Base-by-base conservation (phyloP, 805 yeast genomes). In the Kluyveromyces wickerhamii region DNA sequence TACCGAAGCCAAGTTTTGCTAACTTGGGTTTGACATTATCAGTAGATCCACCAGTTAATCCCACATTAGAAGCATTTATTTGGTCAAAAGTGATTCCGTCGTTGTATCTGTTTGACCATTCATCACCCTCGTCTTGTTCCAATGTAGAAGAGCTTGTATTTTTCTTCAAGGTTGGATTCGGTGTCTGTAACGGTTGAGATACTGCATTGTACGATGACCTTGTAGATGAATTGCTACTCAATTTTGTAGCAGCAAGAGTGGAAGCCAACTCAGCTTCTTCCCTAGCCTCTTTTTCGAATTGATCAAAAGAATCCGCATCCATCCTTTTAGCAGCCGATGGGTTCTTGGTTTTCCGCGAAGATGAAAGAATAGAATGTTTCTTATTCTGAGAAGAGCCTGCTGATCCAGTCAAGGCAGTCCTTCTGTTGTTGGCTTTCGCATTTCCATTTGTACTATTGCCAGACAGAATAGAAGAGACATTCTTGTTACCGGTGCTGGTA, bases 1-100 rank as follows among this genome's bases (percentile, higher is more conserved):
- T 88, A 47, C 96, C 96, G 51, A 87, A 87, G 1, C 96, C 95
- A 42, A 87, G 66, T 54, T 72, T 80, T 40, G 92, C 92, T 55
- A 84, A 78, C 42, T 76, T 67, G 43, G 80, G 87, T 7, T 84
- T 71, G 21, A 77, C 65, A 36, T 65, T 66, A 37, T 69, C 69
- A 44, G 69, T 69, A 50, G 43, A 25, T 19, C 38, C 26, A 3
- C 32, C 24, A 8, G 34, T 19, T 17, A 21, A 12, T 7, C 30
- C 40, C 9, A n/a, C 21, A 28, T 52, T 47, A 21, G 54, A 53
- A 2, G 52, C 49, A 6, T 33, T 36, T 14, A 39, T 25, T 27
- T 39, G 37, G 24, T 39, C 42, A 21, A 39, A 39, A 6, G 42
- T 30, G 12, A 39, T 25, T 13, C 42, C 42, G 17, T 39, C 42